Evolutionary conservation across 495 filamentous ascomycete species (phyloP).

Genomic region (Xylaria acuta): DNA sequence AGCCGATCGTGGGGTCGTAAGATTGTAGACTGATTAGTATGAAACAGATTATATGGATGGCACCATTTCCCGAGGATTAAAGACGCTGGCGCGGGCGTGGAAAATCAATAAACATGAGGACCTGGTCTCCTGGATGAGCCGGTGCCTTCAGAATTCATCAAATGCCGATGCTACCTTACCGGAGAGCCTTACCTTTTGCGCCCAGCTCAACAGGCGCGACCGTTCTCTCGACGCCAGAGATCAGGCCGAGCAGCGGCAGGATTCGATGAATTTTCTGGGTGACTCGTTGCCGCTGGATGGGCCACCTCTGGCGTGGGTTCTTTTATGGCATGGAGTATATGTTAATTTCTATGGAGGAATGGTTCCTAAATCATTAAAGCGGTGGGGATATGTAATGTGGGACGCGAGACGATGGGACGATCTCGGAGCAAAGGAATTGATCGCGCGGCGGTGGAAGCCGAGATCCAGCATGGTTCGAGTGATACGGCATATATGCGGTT

Average conservation of each 20-base stretch:
- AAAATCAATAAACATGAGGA: neutral
- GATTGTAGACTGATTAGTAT: neutral
- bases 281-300: neutral
- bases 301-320: conserved; percentile 3
- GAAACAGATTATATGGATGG: neutral
- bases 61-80: neutral
- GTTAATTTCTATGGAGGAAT: neutral
- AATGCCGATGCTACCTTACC: neutral
- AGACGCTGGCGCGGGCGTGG: neutral
- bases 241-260: neutral
- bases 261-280: neutral
- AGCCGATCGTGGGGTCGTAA: neutral
- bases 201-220: neutral
- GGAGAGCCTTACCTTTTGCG: neutral
- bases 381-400: conserved; percentile 10
- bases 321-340: neutral
- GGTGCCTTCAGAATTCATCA: neutral
- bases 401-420: conserved; percentile 1
- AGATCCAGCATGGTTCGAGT: neutral
- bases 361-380: neutral
- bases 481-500: neutral
- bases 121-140: neutral
- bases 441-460: neutral
- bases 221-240: neutral
- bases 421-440: neutral